Percentiles rank a stretch among this genome's conserved stretches.
Conservation (phyloP, 768 basidiomycete genomes). For the Boletus pseudopeckii region DNA sequence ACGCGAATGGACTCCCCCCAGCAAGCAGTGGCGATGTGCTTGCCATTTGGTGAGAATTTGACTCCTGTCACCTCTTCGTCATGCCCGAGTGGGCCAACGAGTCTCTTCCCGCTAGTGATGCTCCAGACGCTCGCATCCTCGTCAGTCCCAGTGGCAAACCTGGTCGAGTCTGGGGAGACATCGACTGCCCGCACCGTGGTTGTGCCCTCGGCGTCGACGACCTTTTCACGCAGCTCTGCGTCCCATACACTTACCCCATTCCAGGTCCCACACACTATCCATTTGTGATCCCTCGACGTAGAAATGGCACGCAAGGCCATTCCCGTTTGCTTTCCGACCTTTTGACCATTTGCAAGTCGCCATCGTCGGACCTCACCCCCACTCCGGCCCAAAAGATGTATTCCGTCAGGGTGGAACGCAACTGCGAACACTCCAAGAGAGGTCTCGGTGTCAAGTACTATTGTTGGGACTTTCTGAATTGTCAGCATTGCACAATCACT, state of each 20-base stretch:
- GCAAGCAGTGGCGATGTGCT: not conserved
- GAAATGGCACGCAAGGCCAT: not conserved
- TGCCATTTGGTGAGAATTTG: too few relatives aligned
- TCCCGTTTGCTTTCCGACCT: not conserved
- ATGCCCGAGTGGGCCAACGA: not conserved
- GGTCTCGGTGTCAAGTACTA: not conserved
- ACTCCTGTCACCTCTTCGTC: not conserved
- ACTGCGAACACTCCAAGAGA: not conserved
- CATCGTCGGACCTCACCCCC: not conserved
- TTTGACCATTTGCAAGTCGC: not conserved
- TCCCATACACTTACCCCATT: too few relatives aligned
- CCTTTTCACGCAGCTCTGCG: too few relatives aligned
- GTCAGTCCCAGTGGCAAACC: too few relatives aligned
- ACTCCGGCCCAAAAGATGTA: not conserved
- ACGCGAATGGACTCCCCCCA: not conserved
- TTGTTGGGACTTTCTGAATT: not conserved
- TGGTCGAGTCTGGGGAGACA: too few relatives aligned
- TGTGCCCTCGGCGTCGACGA: too few relatives aligned
- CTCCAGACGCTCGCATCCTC: too few relatives aligned
- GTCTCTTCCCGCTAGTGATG: too few relatives aligned
- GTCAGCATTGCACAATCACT: not conserved
- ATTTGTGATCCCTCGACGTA: too few relatives aligned
- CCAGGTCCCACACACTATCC: too few relatives aligned
- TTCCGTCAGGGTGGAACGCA: not conserved
- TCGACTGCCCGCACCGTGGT: too few relatives aligned